Evolutionary conservation across 179 eudicot species (phyloP), one percentile per base, ranked within the genome.

Genomic region (Silene vulgaris): DNA sequence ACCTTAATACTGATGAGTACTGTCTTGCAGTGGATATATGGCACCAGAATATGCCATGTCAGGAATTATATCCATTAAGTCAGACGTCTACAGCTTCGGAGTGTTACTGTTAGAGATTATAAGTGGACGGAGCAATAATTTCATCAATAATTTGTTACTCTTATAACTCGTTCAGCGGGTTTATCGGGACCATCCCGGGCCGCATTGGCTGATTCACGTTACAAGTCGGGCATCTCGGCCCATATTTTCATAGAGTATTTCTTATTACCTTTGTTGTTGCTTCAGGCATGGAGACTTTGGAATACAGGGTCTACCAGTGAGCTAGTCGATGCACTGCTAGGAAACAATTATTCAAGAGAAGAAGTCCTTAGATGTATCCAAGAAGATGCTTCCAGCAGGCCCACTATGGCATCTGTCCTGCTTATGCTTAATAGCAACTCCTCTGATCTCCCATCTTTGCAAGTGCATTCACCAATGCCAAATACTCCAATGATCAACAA

Each of bases 211-310:
- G 26, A 23, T 23, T 23, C 26, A 23, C 26, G 26, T 23, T 23
- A 23, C 26, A 23, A 23, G 26, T 23, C 26, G 26, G 26, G 26
- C 26, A 23, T 23, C 1, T 23, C 26, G 26, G 26, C 26, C 26
- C 26, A 23, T 23, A 23, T 23, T 23, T 23, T 23, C 26, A 23
- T 23, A n/a, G n/a, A n/a, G n/a, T n/a, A 23, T 23, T 23, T 23
- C 26, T 23, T 23, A 23, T 23, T 23, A 23, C 26, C 26, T 23
- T 23, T 23, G 26, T 23, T 23, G 32, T 21, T 70, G 60, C 16
- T 76, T 56, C 78, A 87, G 92, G 88, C 85, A 71, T 77, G 88
- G 89, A 73, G 81, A 76, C 59, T 84, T 17, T 82, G 92, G 92
- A 82, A 62, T 40, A 75, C 79, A 76, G 65, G 79, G 60, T 29